Evolutionary conservation across 345 rosid species (phyloP).

Genomic region (Corchorus olitorius): DNA sequence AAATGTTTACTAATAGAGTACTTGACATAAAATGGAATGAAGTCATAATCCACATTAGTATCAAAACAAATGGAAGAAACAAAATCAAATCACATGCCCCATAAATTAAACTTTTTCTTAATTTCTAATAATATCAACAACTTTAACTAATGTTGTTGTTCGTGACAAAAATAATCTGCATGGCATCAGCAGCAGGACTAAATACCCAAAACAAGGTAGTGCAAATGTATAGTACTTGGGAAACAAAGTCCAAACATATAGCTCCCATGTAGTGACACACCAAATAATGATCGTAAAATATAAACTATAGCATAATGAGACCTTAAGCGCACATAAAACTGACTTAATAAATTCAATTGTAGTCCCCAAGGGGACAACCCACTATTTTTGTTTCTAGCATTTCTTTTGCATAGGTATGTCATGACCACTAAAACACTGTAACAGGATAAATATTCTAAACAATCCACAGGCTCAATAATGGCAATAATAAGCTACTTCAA

Average conservation of each 20-base stretch:
- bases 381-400: background rate
- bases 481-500: background rate
- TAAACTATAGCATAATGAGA: background rate
- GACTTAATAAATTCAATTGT: background rate
- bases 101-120: background rate
- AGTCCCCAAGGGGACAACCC: no score
- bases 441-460: background rate
- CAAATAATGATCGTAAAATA: slow-evolving; percentile 4
- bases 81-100: background rate
- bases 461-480: background rate
- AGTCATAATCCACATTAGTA: background rate
- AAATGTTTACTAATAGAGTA: slow-evolving; percentile 5
- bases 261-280: background rate
- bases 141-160: background rate
- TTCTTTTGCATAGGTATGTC: slow-evolving; percentile 5
- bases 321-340: background rate
- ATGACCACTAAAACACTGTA: background rate
- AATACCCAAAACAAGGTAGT: background rate
- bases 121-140: background rate
- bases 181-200: background rate
- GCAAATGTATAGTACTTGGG: background rate
- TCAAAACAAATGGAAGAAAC: slow-evolving; percentile 2
- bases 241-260: background rate
- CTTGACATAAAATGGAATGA: slow-evolving; percentile 11
- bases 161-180: background rate